Percentiles rank a stretch among this genome's conserved stretches.
phyloP scores from a whole-genome alignment of 2,329 filamentous ascomycete genomes.

The Tolypocladium cylindrosporum region DNA sequence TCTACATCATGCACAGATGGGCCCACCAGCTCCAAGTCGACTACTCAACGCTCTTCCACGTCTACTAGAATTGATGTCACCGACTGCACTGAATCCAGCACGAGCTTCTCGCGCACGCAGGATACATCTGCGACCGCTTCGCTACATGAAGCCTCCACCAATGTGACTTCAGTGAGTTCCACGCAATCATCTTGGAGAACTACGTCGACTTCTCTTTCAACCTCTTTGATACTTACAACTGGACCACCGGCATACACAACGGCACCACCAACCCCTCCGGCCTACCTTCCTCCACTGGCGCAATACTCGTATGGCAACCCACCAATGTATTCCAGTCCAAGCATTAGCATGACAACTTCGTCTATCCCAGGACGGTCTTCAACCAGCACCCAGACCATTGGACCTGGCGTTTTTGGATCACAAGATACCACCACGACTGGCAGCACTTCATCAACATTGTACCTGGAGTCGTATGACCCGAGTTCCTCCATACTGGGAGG shows the following conservation, averaged over 20 bases:
- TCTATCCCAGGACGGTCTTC: background rate
- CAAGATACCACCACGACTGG: background rate
- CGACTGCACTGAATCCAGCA: background rate
- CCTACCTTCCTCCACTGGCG: slow-evolving; percentile 4
- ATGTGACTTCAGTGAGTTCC: background rate
- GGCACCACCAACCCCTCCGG: slow-evolving; percentile 2
- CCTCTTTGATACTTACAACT: background rate
- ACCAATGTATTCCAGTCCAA: slow-evolving; percentile 1
- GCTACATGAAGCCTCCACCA: background rate
- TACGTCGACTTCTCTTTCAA: background rate
- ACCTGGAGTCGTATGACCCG: background rate
- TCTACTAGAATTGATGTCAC: background rate
- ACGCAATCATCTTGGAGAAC: background rate
- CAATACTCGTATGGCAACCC: slow-evolving; percentile 5
- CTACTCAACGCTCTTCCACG: background rate
- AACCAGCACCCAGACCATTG: background rate
- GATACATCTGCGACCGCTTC: background rate
- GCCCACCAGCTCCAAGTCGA: background rate
- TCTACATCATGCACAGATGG: background rate
- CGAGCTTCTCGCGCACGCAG: background rate
- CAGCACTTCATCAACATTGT: background rate
- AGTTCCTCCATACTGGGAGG: background rate
- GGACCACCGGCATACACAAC: slow-evolving; percentile 2
- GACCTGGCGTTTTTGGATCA: background rate
- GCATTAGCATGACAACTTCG: background rate